Evolutionary conservation across 1,139 yeast genomes (phyloP).

Genomic region (Protomyces arabidopsidicola): DNA sequence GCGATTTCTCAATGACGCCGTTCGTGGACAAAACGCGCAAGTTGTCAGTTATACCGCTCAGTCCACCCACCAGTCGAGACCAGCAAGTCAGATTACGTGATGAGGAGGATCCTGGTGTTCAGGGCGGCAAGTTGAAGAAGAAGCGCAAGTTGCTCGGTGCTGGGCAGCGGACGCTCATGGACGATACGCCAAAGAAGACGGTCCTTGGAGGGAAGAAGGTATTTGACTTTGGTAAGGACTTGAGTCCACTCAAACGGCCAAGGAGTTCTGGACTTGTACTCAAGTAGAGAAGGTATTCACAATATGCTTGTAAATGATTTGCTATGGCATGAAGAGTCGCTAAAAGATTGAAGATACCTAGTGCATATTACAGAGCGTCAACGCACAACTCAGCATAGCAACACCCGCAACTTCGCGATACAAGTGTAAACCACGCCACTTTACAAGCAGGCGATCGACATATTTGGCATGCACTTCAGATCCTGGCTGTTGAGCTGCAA

Average conservation of each 20-base stretch:
- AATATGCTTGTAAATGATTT: no score
- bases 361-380: background rate
- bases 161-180: conserved; percentile 19
- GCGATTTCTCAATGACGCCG: conserved; percentile 23
- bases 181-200: conserved; percentile 23
- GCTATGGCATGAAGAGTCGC: no score
- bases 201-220: conserved; percentile 2
- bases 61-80: background rate
- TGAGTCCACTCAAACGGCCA: conserved; percentile 21
- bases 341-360: no score
- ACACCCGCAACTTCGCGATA: background rate
- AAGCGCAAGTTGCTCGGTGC: conserved; percentile 17
- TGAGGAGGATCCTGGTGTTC: background rate
- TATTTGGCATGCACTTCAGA: background rate
- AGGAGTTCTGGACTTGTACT: conserved; percentile 1
- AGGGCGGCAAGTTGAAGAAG: conserved; percentile 8
- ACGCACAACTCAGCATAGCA: background rate
- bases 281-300: background rate
- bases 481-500: background rate
- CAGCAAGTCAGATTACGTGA: background rate
- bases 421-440: background rate
- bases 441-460: background rate
- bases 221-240: conserved; percentile 15
- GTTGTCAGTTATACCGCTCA: conserved; percentile 5
- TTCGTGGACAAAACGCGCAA: conserved; percentile 13